These are phyloP conservation scores for Colletotrichum sp. DNA, from an alignment of 2,329 filamentous ascomycete species.

Conservation along the genomic window DNA sequence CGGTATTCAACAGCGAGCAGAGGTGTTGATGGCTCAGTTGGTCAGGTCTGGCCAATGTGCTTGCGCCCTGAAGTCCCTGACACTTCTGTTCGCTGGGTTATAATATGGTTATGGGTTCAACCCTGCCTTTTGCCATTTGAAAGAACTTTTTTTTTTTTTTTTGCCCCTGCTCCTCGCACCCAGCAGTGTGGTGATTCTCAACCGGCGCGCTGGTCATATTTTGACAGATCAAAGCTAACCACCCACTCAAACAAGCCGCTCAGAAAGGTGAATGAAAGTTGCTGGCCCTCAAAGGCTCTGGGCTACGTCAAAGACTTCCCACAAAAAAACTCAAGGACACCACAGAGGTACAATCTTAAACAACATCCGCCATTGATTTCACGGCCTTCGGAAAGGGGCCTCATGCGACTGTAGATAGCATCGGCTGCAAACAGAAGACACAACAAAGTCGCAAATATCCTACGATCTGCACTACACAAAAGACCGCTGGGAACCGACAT, in stretches of 20 bases:
- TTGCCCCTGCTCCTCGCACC: background rate
- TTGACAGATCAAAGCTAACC: background rate
- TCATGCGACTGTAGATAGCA: rapidly evolving
- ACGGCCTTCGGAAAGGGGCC: background rate
- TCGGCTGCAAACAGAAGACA: background rate
- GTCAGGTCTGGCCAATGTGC: background rate
- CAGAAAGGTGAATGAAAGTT: background rate
- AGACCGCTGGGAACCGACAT: background rate
- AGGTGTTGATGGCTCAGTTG: background rate
- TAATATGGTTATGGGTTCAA: background rate
- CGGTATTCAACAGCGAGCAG: background rate
- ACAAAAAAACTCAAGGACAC: background rate
- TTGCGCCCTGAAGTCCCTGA: background rate
- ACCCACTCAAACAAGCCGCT: background rate
- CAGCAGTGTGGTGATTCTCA: background rate
- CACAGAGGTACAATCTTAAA: background rate
- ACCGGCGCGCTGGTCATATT: background rate
- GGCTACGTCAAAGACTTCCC: background rate
- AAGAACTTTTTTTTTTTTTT: background rate
- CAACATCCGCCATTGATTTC: background rate
- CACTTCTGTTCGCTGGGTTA: background rate
- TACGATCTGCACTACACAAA: background rate
- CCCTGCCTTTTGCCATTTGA: background rate
- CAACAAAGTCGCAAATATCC: background rate
- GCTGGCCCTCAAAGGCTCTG: rapidly evolving